phyloP scores from a whole-genome alignment of 768 basidiomycete genomes.

The Boletus subcaerulescens region DNA sequence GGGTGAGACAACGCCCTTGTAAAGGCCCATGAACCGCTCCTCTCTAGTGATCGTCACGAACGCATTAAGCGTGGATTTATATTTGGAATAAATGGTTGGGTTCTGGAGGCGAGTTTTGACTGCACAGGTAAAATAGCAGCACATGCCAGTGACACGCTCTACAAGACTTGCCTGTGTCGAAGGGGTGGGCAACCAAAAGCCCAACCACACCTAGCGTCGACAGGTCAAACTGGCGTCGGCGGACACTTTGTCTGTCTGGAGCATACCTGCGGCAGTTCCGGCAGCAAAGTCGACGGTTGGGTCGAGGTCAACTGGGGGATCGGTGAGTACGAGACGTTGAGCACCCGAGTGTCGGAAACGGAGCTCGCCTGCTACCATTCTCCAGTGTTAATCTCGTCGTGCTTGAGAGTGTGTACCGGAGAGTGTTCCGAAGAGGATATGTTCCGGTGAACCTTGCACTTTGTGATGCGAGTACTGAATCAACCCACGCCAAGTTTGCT shows the following conservation, averaged over 20 bases:
- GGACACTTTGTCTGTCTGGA: no score
- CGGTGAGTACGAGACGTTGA: conserved; percentile 4
- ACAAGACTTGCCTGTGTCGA: conserved; percentile 57
- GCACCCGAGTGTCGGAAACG: neutral
- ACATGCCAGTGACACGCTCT: neutral
- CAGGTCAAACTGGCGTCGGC: neutral
- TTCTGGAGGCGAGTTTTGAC: conserved; percentile 84
- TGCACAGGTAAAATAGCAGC: conserved; percentile 21
- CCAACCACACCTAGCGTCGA: conserved; percentile 50
- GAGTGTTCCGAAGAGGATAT: no score
- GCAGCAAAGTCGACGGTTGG: conserved; percentile 77
- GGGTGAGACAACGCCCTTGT: conserved; percentile 77
- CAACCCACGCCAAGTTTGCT: no score
- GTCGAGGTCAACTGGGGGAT: conserved; percentile 37
- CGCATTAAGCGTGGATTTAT: conserved; percentile 63
- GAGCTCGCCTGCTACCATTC: conserved; percentile 24
- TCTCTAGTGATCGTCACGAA: conserved; percentile 65
- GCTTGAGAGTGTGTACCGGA: no score
- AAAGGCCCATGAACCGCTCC: conserved; percentile 66
- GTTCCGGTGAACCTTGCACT: no score
- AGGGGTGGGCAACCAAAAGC: conserved; percentile 71
- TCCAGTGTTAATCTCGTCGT: no score
- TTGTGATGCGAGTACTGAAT: no score
- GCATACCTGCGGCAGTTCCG: conserved; percentile 64
- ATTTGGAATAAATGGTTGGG: conserved; percentile 52